phyloP scores from a whole-genome alignment of 805 yeast genomes.

The Sporopachydermia lactativora region DNA sequence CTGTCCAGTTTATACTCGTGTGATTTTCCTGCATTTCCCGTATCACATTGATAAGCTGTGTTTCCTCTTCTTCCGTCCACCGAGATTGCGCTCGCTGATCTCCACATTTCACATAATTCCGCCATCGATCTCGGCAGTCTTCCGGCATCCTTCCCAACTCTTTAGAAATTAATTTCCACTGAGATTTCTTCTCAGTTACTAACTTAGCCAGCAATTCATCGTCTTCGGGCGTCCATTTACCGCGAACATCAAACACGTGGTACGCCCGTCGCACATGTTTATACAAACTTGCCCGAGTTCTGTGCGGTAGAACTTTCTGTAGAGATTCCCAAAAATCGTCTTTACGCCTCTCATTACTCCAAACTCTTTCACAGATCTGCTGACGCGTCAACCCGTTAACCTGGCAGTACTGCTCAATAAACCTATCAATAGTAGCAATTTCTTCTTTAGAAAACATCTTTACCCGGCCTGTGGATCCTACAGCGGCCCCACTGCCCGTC shows the following conservation, averaged over 20 bases:
- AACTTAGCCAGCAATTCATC: conserved; percentile 52
- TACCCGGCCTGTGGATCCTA: neutral
- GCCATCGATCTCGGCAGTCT: conserved; percentile 93
- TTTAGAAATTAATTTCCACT: conserved; percentile 80
- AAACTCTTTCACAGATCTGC: conserved; percentile 69
- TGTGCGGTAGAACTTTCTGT: conserved; percentile 63
- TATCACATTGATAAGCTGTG: conserved; percentile 39
- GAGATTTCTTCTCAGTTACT: conserved; percentile 57
- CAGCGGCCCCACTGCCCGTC: neutral
- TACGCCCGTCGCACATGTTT: conserved; percentile 86
- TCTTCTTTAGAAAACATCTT: conserved; percentile 48
- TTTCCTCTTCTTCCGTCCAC: conserved; percentile 71
- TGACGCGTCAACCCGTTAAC: conserved; percentile 47
- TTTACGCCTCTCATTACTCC: conserved; percentile 75
- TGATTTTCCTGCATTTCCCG: conserved; percentile 30
- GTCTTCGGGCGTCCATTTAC: conserved; percentile 80
- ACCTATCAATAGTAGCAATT: conserved; percentile 53
- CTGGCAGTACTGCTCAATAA: conserved; percentile 53
- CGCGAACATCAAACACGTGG: conserved; percentile 77
- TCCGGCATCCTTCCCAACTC: conserved; percentile 89
- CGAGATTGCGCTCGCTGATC: conserved; percentile 56
- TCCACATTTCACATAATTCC: conserved; percentile 92
- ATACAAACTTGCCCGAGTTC: conserved; percentile 82
- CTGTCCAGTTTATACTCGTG: conserved; percentile 70
- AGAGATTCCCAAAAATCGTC: conserved; percentile 85